Base-by-base conservation (phyloP, 495 filamentous ascomycete genomes). In the Aspergillus kassunensis region DNA sequence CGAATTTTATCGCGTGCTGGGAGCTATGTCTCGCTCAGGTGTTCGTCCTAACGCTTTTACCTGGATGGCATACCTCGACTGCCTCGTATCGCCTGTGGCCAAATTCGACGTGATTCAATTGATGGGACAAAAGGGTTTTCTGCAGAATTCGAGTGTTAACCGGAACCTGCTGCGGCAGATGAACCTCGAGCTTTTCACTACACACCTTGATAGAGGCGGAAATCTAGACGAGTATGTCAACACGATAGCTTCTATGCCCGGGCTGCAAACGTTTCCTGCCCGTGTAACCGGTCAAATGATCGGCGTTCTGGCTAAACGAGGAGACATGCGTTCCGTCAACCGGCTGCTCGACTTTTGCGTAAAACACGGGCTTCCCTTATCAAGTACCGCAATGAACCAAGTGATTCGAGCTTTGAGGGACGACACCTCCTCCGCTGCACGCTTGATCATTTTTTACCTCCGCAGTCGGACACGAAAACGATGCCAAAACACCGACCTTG, bases 21-120 rank as follows among this genome's bases (percentile, higher is more conserved):
- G 51, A 5, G 37, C 43, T 19, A 77, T 79, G 74, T 35, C 56
- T 11, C 53, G 58, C 44, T 37, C 56, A 16, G 49, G 65, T 1
- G 59, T 80, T 39, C 53, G 56, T 8, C 75, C 77, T 15, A 69
- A 76, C 42, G 23, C 62, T 25, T n/a, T 65, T 3, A 79, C 74
- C 10, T 79, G 76, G 77, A 35, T 72, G 13, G 54, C 65, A 7
- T 67, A 78, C 12, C 52, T 77, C 27, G 49, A 63, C 23, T 65
- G 60, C 15, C 55, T 74, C 37, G 42, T 67, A 7, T 63, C 57
- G 2, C 61, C 68, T 20, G 58, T 53, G 13, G 58, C 60, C n/a
- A 71, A 70, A 53, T 43, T 55, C 12, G 13, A 51, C 11, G 37
- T 79, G 13, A 55, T 73, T 30, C 51, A 54, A 16, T 55, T 65